Evolutionary conservation across 2,329 filamentous ascomycete genomes (phyloP), one percentile per base, ranked within the genome.

Genomic region (Alternaria alternata): DNA sequence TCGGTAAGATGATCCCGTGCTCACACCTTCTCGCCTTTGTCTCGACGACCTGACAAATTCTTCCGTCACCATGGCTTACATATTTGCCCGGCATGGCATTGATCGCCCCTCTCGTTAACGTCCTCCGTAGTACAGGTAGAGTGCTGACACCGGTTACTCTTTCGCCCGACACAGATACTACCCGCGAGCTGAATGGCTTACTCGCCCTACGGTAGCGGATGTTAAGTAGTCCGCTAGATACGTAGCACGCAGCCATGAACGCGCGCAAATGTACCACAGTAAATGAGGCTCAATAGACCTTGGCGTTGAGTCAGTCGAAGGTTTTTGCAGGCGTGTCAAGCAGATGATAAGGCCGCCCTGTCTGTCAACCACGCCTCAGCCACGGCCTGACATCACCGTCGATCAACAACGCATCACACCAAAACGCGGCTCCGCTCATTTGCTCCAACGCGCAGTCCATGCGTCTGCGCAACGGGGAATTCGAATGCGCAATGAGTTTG

Each of bases 371-470:
- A 48, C 39, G 47, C 49, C 53, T 49, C 60, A 61, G 58, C 64
- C 59, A 55, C 53, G 28, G 28, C 41, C 41, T 59, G 46, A 59
- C 59, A 62, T 59, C 46, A 59, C 51, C 26, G 47, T 26, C 34
- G 56, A 59, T 62, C 52, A 38, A 59, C 56, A 56, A 46, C 57
- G 48, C 61, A 61, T 63, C 48, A 39, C 57, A 43, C 36, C 41
- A 47, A 51, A 8, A 49, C 49, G 53, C 55, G 38, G 38, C 30
- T 41, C 52, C 48, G 38, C 30, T 30, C 32, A 59, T 56, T 56
- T 62, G 61, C 58, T 64, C 53, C 18, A 49, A 47, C 55, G 56
- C 62, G 56, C 58, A 62, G 26, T 54, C 47, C 20, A 52, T 14
- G 14, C 54, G 53, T 52, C 56, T 51, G 53, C 59, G 36, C 51